These are phyloP conservation scores for Backusella parvicylindrica DNA, from an alignment of 192 early-diverging fungal species.

Conservation along the genomic window DNA sequence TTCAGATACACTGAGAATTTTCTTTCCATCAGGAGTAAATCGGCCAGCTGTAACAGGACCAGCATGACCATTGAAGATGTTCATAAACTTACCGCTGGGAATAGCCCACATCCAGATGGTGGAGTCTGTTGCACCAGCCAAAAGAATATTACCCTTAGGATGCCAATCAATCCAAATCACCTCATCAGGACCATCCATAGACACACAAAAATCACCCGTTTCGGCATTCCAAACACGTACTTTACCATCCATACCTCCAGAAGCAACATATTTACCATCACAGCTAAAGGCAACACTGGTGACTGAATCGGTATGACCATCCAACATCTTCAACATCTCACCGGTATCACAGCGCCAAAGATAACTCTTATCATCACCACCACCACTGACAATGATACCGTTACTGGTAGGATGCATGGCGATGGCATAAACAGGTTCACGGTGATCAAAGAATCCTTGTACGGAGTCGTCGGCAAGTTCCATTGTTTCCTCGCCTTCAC, in stretches of 20 bases:
- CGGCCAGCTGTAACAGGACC: constrained; percentile 80
- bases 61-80: constrained; percentile 88
- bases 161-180: constrained; percentile 89
- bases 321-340: constrained; percentile 66
- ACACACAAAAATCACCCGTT: constrained; percentile 56
- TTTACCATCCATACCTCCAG: constrained; percentile 96
- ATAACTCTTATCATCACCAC: constrained; percentile 90
- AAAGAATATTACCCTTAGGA: constrained; percentile 84
- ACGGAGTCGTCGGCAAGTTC: constrained; percentile 81
- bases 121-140: constrained; percentile 86
- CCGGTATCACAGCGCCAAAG: constrained; percentile 87
- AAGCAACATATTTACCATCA: constrained; percentile 82
- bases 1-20: constrained; percentile 79
- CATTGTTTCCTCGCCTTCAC: constrained; percentile 53
- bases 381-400: constrained; percentile 74
- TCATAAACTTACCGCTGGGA: constrained; percentile 88
- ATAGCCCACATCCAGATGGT: constrained; percentile 97
- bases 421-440: constrained; percentile 86
- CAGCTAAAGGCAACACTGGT: constrained; percentile 75
- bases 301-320: constrained; percentile 86
- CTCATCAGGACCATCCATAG: constrained; percentile 88
- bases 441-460: constrained; percentile 88
- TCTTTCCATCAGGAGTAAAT: constrained; percentile 90
- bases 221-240: constrained; percentile 69
- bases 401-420: constrained; percentile 74